Evolutionary conservation across 306 rosid genomes (phyloP).

Genomic region (Betula pendula): DNA sequence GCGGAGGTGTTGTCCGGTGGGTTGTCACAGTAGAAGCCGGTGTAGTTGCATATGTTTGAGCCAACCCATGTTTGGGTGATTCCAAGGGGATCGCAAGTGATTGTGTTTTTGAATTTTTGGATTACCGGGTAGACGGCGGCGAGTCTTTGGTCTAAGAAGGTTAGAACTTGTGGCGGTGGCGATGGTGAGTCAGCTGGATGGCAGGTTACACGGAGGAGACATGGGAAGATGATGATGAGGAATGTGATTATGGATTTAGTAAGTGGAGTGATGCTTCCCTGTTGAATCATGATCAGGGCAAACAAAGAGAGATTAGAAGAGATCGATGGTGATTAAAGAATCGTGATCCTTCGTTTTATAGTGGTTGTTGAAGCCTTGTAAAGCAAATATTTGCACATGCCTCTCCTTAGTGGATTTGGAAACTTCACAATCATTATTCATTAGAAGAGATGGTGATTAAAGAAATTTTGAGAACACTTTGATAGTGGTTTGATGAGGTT

Average conservation of each 20-base stretch:
- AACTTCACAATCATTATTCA: not conserved
- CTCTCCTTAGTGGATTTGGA: slow-evolving; percentile 12
- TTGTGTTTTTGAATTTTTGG: slow-evolving; percentile 37
- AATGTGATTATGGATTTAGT: slow-evolving; percentile 4
- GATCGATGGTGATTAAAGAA: slow-evolving; percentile 18
- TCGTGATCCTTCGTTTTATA: slow-evolving; percentile 23
- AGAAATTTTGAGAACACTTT: not conserved
- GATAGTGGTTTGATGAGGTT: slow-evolving; percentile 8
- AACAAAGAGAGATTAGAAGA: not conserved
- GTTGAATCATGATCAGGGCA: not conserved
- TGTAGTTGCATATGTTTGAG: slow-evolving; percentile 42
- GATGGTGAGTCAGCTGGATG: slow-evolving; percentile 6
- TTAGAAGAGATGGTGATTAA: not conserved
- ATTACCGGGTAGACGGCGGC: slow-evolving; percentile 40
- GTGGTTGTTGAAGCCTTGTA: not conserved
- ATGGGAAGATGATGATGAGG: slow-evolving; percentile 26
- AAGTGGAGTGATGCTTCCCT: slow-evolving; percentile 27
- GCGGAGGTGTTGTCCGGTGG: slow-evolving; percentile 47
- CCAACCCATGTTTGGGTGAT: slow-evolving; percentile 50
- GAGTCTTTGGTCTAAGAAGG: slow-evolving; percentile 43
- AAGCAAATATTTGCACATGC: not conserved
- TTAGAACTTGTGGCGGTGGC: slow-evolving; percentile 32
- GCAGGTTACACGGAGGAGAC: slow-evolving; percentile 25
- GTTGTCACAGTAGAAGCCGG: slow-evolving; percentile 44
- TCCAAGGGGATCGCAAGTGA: slow-evolving; percentile 46